Percentiles rank a stretch among this genome's conserved stretches.
These are phyloP conservation scores for Umbellularia californica DNA, from an alignment of 164 flowering plant species.

Conservation along the genomic window DNA sequence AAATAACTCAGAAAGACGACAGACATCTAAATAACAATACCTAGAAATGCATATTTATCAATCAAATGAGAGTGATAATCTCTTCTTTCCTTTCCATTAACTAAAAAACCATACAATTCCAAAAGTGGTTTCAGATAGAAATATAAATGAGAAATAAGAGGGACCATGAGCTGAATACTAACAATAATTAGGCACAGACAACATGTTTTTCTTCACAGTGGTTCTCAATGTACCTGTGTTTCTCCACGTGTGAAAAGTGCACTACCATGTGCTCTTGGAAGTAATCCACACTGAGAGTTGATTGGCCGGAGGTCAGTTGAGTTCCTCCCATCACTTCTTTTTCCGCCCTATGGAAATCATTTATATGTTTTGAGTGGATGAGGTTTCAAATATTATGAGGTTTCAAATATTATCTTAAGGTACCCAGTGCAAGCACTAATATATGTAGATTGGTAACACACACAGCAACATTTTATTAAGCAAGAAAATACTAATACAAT, in stretches of 20 bases:
- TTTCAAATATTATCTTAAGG: conserved; percentile 5
- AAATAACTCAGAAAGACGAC: too few relatives aligned
- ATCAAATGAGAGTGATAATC: too few relatives aligned
- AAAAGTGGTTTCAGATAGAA: too few relatives aligned
- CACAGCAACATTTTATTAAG: too few relatives aligned
- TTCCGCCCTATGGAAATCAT: conserved; percentile 63
- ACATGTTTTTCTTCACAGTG: not conserved
- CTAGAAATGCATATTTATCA: too few relatives aligned
- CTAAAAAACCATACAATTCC: too few relatives aligned
- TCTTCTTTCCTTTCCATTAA: too few relatives aligned
- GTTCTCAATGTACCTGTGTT: conserved; percentile 67
- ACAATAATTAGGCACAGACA: not conserved
- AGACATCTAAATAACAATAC: too few relatives aligned
- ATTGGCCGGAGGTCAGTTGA: conserved; percentile 66
- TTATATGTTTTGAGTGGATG: conserved; percentile 1
- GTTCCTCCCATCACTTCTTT: conserved; percentile 92
- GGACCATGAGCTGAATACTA: not conserved
- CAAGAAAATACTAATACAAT: too few relatives aligned
- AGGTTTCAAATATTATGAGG: conserved; percentile 5
- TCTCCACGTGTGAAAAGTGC: conserved; percentile 98
- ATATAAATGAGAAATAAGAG: not conserved
- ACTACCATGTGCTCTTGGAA: conserved; percentile 99
- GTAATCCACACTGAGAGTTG: conserved; percentile 73
- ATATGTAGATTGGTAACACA: too few relatives aligned
- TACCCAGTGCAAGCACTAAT: not conserved